Percentiles rank a stretch among this genome's conserved stretches.
phyloP scores from a whole-genome alignment of 352 stramenopile genomes.

The Globisporangium alternatum region DNA sequence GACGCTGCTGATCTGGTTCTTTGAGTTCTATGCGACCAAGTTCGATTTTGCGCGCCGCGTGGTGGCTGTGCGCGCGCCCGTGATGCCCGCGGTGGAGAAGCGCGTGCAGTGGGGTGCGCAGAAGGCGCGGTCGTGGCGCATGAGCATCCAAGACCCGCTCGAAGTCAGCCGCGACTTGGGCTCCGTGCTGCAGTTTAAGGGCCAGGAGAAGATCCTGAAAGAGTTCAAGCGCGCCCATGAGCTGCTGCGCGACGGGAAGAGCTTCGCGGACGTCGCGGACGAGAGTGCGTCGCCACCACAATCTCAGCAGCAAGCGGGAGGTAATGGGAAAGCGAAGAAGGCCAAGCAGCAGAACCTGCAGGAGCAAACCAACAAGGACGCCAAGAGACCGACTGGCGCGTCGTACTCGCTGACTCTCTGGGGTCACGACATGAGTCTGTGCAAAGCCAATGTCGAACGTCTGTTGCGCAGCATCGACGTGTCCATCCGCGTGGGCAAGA shows the following conservation, averaged over 20 bases:
- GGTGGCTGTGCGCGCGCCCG: constrained; percentile 84
- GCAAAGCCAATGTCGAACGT: constrained; percentile 24
- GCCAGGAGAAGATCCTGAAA: constrained; percentile 56
- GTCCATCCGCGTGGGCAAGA: constrained; percentile 34
- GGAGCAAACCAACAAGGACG: constrained; percentile 17
- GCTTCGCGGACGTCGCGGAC: constrained; percentile 47
- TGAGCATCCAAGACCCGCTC: constrained; percentile 86
- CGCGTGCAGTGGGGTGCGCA: constrained; percentile 33
- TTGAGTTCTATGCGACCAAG: constrained; percentile 94
- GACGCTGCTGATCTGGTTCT: constrained; percentile 93
- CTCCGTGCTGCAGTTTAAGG: constrained; percentile 65
- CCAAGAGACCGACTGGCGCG: constrained; percentile 7
- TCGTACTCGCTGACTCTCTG: constrained; percentile 35
- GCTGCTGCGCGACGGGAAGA: constrained; percentile 41
- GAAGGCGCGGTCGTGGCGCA: constrained; percentile 69
- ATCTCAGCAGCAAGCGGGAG: constrained; percentile 6
- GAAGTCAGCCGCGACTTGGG: constrained; percentile 78
- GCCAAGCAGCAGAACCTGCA: not conserved
- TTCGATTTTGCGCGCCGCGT: constrained; percentile 96
- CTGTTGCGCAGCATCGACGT: constrained; percentile 36
- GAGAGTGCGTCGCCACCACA: too few species aligned
- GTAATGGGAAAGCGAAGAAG: constrained; percentile 1
- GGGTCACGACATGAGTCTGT: constrained; percentile 34
- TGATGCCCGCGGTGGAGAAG: constrained; percentile 34
- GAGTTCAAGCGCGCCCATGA: constrained; percentile 61